Percentiles rank a stretch among this genome's conserved stretches.
Evolutionary conservation across 495 filamentous ascomycete genomes (phyloP).

Genomic region (Clohesyomyces aquaticus): DNA sequence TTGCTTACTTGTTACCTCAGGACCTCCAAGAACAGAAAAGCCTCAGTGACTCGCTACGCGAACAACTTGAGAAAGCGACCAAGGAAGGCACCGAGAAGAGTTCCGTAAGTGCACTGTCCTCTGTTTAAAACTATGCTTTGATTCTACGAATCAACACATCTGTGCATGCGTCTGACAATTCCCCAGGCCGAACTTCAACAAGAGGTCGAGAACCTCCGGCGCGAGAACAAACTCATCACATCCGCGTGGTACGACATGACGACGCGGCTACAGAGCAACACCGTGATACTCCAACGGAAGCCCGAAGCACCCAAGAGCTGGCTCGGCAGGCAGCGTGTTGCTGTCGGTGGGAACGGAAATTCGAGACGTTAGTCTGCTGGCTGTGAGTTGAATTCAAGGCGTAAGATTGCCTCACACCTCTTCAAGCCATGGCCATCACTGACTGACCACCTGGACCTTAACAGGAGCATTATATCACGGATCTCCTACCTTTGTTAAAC

Average conservation of each 20-base stretch:
- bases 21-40: slow-evolving; percentile 50
- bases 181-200: slow-evolving; percentile 32
- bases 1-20: slow-evolving; percentile 41
- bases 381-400: background rate
- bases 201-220: slow-evolving; percentile 43
- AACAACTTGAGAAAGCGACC: slow-evolving; percentile 36
- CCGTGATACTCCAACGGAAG: slow-evolving; percentile 72
- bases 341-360: slow-evolving; percentile 27
- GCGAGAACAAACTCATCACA: slow-evolving; percentile 82
- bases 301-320: slow-evolving; percentile 83
- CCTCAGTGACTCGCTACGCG: slow-evolving; percentile 55
- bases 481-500: no score
- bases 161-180: slow-evolving; percentile 11
- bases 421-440: background rate
- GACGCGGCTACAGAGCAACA: slow-evolving; percentile 83
- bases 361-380: background rate
- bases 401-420: background rate
- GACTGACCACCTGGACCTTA: background rate
- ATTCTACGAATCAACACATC: background rate
- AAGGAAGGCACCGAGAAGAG: slow-evolving; percentile 27
- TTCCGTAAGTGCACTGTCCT: slow-evolving; percentile 37
- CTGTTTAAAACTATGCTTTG: no score
- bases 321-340: slow-evolving; percentile 79
- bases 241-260: slow-evolving; percentile 93
- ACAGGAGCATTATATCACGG: no score